These are phyloP conservation scores for Pythium monospermum DNA, from an alignment of 352 stramenopile species.

Conservation along the genomic window DNA sequence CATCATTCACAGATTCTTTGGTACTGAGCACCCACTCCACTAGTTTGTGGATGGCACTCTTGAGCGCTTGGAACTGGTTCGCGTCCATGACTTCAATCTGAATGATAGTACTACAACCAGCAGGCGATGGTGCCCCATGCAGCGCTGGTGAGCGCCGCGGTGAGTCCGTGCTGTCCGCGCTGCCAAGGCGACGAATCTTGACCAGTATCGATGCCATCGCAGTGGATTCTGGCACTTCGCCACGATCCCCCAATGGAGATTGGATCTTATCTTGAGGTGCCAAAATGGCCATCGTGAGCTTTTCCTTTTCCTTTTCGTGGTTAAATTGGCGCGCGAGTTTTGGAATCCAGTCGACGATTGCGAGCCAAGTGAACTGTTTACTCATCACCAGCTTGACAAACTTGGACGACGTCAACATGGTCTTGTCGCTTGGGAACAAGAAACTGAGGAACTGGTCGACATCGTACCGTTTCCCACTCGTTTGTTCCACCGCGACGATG, in stretches of 20 bases:
- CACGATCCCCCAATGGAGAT: too few relatives aligned
- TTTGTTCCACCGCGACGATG: slow-evolving; percentile 21
- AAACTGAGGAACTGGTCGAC: slow-evolving; percentile 14
- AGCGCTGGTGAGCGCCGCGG: too few relatives aligned
- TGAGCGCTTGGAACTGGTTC: slow-evolving; percentile 15
- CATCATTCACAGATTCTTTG: not conserved
- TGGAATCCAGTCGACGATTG: slow-evolving; percentile 36
- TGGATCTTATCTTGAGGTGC: not conserved
- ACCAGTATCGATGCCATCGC: slow-evolving; percentile 11
- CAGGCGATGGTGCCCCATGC: too few relatives aligned
- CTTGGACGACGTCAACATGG: slow-evolving; percentile 11
- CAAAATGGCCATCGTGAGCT: not conserved
- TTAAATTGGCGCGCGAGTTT: slow-evolving; percentile 25
- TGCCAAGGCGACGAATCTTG: slow-evolving; percentile 10
- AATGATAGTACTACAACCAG: slow-evolving; percentile 8
- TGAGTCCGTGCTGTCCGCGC: not conserved
- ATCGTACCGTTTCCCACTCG: slow-evolving; percentile 8
- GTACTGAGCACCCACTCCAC: not conserved
- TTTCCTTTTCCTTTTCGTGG: not conserved
- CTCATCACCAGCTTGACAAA: slow-evolving; percentile 24
- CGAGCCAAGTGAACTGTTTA: slow-evolving; percentile 12
- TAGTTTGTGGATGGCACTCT: not conserved
- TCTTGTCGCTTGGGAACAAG: slow-evolving; percentile 20
- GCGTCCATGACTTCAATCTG: slow-evolving; percentile 7
- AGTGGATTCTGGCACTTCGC: too few relatives aligned